Conservation (phyloP, 192 early-diverging fungal species). For the Geosiphon pyriformis region DNA sequence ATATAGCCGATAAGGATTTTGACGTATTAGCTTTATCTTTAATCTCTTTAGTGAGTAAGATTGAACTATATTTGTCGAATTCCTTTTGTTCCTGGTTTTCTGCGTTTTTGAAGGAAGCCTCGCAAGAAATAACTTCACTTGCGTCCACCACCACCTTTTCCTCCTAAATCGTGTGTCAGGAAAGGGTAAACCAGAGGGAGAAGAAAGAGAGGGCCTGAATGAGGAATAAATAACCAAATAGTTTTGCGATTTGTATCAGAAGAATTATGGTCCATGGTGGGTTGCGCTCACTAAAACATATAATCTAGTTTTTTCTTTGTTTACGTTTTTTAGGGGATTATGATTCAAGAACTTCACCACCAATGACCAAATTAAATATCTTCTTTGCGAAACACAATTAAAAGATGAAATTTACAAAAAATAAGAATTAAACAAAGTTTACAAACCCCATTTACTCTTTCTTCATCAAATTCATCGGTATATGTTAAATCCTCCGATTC, state of each 20-base stretch:
- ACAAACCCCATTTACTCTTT: slow-evolving; percentile 16
- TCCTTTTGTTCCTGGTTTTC: not conserved
- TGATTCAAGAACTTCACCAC: not conserved
- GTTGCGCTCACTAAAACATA: not conserved
- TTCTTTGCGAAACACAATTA: not conserved
- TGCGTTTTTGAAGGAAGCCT: not conserved
- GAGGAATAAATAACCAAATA: slow-evolving; percentile 8
- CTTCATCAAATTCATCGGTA: slow-evolving; percentile 4
- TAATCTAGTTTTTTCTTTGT: too few relatives aligned
- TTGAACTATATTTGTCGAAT: not conserved
- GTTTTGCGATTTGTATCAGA: not conserved
- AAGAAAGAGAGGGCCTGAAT: slow-evolving; percentile 12
- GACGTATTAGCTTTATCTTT: not conserved
- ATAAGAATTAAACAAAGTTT: not conserved
- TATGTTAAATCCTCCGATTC: not conserved
- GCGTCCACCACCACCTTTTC: not conserved
- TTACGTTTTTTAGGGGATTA: too few relatives aligned
- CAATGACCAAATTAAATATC: not conserved
- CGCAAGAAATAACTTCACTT: not conserved
- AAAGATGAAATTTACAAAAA: not conserved
- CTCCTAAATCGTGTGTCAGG: slow-evolving; percentile 2
- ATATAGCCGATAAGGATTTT: not conserved
- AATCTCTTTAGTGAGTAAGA: too few relatives aligned
- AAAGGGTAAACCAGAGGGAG: slow-evolving; percentile 1
- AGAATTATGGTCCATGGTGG: not conserved